Evolutionary conservation across 208 protist species (phyloP), one percentile per base, ranked within the genome.

Genomic region (Trypanosoma grayi): DNA sequence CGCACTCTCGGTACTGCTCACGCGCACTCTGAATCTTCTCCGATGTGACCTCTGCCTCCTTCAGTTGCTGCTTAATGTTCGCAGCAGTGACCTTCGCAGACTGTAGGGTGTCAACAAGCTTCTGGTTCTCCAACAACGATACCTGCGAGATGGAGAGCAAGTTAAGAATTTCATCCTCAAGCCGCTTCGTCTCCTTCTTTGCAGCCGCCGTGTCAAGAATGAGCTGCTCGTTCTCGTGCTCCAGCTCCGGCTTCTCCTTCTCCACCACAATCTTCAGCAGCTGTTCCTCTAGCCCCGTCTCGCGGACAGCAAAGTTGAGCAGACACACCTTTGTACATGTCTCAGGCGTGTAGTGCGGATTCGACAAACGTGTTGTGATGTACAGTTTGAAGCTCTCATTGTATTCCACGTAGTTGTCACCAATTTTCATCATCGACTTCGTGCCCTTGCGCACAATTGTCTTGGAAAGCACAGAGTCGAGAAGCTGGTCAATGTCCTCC

Each of bases 271-370:
- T 97, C 60, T 97, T 98, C 18, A 99, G 89, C 65, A 99, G 81
- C 87, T 99, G 98, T 77, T 99, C 98, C 82, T 99, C 97, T 39
- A 99, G 70, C 13, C 98, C 98, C 60, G 99, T 83, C 72, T 98
- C 93, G 68, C 98, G 97, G 24, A 99, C 97, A 18, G 97, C 95
- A 73, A 99, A 99, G 90, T 99, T 99, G 30, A 99, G 89, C 37
- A 99, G 77, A 44, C 94, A 98, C 43, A 95, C 87, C 73, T 98
- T 98, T 48, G 97, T 98, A 70, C 88, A 98, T 28, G 98, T 97
- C 80, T 99, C 98, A 2, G 98, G 98, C 20, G 95, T 93, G 81
- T 99, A 99, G 72, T 97, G 92, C 53, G 98, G 98, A 80, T 99
- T 99, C 8, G 91, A 63, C 34, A 99, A 67, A 52, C 98, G 98